Conservation (phyloP, 1,284 basidiomycete genomes). For the Pseudozyma hubeiensis region DNA sequence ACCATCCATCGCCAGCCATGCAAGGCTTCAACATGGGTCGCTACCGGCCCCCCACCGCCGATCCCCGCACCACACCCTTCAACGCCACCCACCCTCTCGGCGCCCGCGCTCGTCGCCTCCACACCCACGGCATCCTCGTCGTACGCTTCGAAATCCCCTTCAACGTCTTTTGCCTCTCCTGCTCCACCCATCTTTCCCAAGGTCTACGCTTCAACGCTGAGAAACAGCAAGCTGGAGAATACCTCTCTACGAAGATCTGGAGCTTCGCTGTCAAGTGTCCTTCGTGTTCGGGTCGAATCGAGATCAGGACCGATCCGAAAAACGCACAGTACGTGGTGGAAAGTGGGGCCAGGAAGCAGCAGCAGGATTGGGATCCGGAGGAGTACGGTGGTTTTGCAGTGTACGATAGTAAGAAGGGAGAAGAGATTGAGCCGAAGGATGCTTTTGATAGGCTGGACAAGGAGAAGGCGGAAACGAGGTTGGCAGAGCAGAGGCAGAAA, state of each 20-base stretch:
- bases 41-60: constrained; percentile 54
- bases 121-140: constrained; percentile 87
- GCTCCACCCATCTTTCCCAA: constrained; percentile 50
- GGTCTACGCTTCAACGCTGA: constrained; percentile 89
- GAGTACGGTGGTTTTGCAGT: constrained; percentile 93
- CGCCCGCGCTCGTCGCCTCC: constrained; percentile 88
- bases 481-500: constrained; percentile 77
- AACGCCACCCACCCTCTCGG: constrained; percentile 73
- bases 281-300: constrained; percentile 90
- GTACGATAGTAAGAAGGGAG: constrained; percentile 75
- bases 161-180: constrained; percentile 89
- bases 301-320: constrained; percentile 96
- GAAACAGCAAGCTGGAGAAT: constrained; percentile 95
- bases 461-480: constrained; percentile 80
- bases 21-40: constrained; percentile 67
- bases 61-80: constrained; percentile 40
- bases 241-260: constrained; percentile 92
- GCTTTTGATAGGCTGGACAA: constrained; percentile 90
- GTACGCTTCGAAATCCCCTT: constrained; percentile 85
- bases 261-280: constrained; percentile 97
- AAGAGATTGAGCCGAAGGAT: constrained; percentile 73
- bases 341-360: constrained; percentile 87
- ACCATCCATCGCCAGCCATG: constrained; percentile 38
- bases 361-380: constrained; percentile 94
- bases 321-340: constrained; percentile 94